Conservation (phyloP, 768 basidiomycete species). For the Panaeolus cyanescens region DNA sequence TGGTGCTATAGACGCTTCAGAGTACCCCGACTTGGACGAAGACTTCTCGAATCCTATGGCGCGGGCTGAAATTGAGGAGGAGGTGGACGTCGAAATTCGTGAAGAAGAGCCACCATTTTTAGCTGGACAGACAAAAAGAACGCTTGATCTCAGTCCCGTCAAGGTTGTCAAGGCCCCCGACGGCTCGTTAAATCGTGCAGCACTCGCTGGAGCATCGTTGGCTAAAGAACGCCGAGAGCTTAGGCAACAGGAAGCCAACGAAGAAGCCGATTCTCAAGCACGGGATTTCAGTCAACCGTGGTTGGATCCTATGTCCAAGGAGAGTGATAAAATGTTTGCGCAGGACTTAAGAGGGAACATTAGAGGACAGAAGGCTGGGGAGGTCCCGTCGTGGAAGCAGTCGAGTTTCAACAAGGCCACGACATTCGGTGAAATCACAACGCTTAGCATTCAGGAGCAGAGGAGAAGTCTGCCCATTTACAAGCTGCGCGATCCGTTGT, state of each 20-base stretch:
- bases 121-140: conserved; percentile 93
- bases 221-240: conserved; percentile 96
- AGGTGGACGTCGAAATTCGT: conserved; percentile 94
- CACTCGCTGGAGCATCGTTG: conserved; percentile 88
- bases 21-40: conserved; percentile 92
- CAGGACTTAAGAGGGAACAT: conserved; percentile 86
- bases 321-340: conserved; percentile 85
- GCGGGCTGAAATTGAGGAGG: conserved; percentile 90
- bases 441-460: conserved; percentile 90
- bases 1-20: conserved; percentile 87
- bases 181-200: conserved; percentile 94
- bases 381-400: conserved; percentile 90
- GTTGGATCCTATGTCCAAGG: conserved; percentile 97
- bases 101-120: conserved; percentile 98
- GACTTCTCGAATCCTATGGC: conserved; percentile 76
- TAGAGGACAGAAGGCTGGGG: conserved; percentile 80
- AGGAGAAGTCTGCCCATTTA: conserved; percentile 90
- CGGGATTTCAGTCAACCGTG: conserved; percentile 95
- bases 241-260: conserved; percentile 92
- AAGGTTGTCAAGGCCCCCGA: conserved; percentile 99
- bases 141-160: conserved; percentile 93
- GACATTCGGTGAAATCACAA: conserved; percentile 92
- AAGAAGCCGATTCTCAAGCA: conserved; percentile 90
- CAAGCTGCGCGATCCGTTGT: conserved; percentile 87
- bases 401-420: conserved; percentile 93